These are phyloP conservation scores for Naganishia antarctica DNA, from an alignment of 768 basidiomycete genomes.

Conservation along the genomic window DNA sequence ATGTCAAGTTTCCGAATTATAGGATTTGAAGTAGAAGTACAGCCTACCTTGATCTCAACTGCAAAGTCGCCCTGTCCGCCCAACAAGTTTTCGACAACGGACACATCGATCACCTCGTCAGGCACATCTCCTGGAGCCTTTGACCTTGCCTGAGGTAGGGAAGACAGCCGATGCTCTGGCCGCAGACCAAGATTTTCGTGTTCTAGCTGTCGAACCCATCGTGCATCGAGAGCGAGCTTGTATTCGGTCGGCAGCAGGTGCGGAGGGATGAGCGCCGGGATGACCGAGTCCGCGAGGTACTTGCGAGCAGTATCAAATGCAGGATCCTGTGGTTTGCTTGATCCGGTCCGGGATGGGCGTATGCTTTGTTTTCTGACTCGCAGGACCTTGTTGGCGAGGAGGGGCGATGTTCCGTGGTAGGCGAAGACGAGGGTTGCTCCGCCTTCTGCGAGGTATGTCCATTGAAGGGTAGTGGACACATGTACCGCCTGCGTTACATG, in stretches of 20 bases:
- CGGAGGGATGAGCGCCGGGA: constrained; percentile 62
- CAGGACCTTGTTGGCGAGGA: constrained; percentile 60
- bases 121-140: constrained; percentile 49
- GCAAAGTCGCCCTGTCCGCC: constrained; percentile 57
- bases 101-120: constrained; percentile 59
- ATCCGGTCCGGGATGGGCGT: not conserved
- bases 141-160: no score
- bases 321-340: not conserved
- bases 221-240: constrained; percentile 47
- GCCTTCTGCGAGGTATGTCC: constrained; percentile 89
- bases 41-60: constrained; percentile 82
- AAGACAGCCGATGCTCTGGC: not conserved
- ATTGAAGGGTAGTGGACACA: constrained; percentile 45
- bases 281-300: constrained; percentile 50
- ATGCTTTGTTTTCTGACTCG: constrained; percentile 64
- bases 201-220: not conserved
- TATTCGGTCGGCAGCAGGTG: constrained; percentile 60
- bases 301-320: constrained; percentile 9
- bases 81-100: constrained; percentile 76
- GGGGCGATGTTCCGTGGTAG: constrained; percentile 56
- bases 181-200: not conserved
- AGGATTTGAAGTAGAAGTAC: no score
- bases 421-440: constrained; percentile 84
- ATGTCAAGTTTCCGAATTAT: no score
- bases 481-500: no score